Base-by-base conservation (phyloP, 2,329 filamentous ascomycete genomes). In the Cladosporium phlei region DNA sequence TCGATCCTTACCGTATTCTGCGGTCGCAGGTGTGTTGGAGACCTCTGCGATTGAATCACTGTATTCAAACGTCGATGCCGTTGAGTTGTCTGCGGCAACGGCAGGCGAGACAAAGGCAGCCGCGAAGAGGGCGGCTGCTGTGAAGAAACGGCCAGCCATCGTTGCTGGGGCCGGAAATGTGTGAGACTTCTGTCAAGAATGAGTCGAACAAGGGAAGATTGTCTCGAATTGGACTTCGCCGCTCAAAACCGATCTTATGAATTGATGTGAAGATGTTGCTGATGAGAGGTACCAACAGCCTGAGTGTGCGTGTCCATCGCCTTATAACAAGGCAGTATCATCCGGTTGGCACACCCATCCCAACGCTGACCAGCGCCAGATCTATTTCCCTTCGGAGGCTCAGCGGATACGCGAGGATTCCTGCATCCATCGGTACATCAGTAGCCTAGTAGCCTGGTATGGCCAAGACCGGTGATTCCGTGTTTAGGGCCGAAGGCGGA, bases 61-160 rank as follows among this genome's bases (percentile, higher is more conserved):
- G 43, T 47, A 40, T 6, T 27, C 24, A 14, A 39, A 52, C 10
- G 44, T 38, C 7, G 43, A 47, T 30, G 47, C 43, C 14, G 38
- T 48, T 8, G 46, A 45, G 11, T 47, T 40, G 11, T 17, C 37
- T n/a, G 33, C 11, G 14, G 22, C 24, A 14, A 32, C 30, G 16
- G n/a, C 14, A 7, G 25, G 24, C 7, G 47, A 50, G 21, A 48
- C 37, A 35, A 43, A 37, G 10, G 32, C 24, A 11, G 48, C 33
- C 34, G 40, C 51, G 28, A 40, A 32, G 14, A 42, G 39, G 38
- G 21, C 22, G 32, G 35, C 44, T 32, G 44, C 44, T n/a, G 37
- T 38, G 22, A 47, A 47, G 44, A 47, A 34, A 39, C 44, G 44
- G 12, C 44, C 44, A 27, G 35, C 44, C 44, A 47, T 47, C 22